Conservation (phyloP, 768 basidiomycete genomes). For the Chalciporus pseudorubinellus region DNA sequence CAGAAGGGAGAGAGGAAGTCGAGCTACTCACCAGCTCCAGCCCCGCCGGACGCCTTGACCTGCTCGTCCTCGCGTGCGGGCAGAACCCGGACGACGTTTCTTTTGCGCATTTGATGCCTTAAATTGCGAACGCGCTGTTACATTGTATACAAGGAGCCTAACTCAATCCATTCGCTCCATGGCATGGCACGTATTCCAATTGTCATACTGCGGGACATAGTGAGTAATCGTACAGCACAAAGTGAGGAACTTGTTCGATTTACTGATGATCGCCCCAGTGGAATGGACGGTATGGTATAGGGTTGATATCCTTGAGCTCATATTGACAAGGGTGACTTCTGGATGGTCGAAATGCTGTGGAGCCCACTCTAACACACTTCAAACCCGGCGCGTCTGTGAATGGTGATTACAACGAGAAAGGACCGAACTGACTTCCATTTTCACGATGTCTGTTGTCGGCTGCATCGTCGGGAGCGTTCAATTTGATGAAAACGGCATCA, state of each 20-base stretch:
- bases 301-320: slow-evolving; percentile 44
- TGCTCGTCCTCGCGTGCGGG: slow-evolving; percentile 41
- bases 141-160: slow-evolving; percentile 54
- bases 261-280: slow-evolving; percentile 63
- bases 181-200: slow-evolving; percentile 68
- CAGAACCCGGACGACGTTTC: slow-evolving; percentile 47
- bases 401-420: not conserved
- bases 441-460: slow-evolving; percentile 21
- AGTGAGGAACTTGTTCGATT: slow-evolving; percentile 20
- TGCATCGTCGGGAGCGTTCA: slow-evolving; percentile 1
- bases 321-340: slow-evolving; percentile 38
- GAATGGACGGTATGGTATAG: slow-evolving; percentile 65
- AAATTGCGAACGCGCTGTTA: slow-evolving; percentile 57
- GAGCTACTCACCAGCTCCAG: slow-evolving; percentile 25
- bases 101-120: slow-evolving; percentile 51
- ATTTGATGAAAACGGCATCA: not conserved
- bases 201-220: slow-evolving; percentile 45
- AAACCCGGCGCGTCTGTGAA: not conserved
- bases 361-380: slow-evolving; percentile 45
- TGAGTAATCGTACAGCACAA: slow-evolving; percentile 3
- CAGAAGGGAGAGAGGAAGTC: slow-evolving; percentile 11
- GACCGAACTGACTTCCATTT: slow-evolving; percentile 19
- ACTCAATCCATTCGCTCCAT: slow-evolving; percentile 74
- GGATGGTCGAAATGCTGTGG: slow-evolving; percentile 54
- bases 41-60: slow-evolving; percentile 28